A percentile compares a stretch with the other conserved stretches of the same genome.
phyloP scores from a whole-genome alignment of 176 grass and related monocot genomes.

The Panicum miliaceum region DNA sequence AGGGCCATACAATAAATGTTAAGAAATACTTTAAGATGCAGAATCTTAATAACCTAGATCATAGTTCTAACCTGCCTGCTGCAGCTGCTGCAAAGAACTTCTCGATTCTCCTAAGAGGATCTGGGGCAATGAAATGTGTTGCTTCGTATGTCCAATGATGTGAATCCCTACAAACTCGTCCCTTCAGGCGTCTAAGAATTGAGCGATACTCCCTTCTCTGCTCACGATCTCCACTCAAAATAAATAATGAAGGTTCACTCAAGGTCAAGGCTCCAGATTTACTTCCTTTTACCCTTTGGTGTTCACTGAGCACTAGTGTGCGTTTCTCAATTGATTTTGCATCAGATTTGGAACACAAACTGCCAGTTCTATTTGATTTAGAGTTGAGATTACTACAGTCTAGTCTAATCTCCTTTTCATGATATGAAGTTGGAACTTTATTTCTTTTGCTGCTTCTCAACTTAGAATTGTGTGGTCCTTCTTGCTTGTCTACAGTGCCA shows the following conservation, averaged over 20 bases:
- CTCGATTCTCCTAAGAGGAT: conserved; percentile 78
- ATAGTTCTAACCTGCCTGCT: conserved; percentile 65
- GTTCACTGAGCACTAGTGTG: conserved; percentile 16
- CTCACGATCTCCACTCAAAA: conserved; percentile 72
- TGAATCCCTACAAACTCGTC: conserved; percentile 77
- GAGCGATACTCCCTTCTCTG: conserved; percentile 66
- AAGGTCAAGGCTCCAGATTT: conserved; percentile 18
- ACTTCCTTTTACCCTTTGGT: conserved; percentile 33
- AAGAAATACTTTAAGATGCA: neutral
- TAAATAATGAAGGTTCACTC: conserved; percentile 58
- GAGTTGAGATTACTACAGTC: conserved; percentile 31
- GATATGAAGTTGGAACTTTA: conserved; percentile 43
- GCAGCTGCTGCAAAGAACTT: conserved; percentile 95
- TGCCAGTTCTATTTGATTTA: conserved; percentile 38
- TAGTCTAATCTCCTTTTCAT: conserved; percentile 70
- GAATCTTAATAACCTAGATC: neutral
- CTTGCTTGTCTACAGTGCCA: conserved; percentile 17
- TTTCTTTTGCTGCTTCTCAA: conserved; percentile 51
- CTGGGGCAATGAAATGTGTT: conserved; percentile 78
- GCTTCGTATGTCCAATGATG: conserved; percentile 92
- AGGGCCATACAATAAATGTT: neutral
- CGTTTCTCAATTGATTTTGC: conserved; percentile 31
- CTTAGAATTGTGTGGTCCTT: conserved; percentile 37
- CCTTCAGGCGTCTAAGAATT: conserved; percentile 66
- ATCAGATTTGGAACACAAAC: conserved; percentile 28